Conservation (phyloP, 345 rosid species). For the Camelina neglecta region DNA sequence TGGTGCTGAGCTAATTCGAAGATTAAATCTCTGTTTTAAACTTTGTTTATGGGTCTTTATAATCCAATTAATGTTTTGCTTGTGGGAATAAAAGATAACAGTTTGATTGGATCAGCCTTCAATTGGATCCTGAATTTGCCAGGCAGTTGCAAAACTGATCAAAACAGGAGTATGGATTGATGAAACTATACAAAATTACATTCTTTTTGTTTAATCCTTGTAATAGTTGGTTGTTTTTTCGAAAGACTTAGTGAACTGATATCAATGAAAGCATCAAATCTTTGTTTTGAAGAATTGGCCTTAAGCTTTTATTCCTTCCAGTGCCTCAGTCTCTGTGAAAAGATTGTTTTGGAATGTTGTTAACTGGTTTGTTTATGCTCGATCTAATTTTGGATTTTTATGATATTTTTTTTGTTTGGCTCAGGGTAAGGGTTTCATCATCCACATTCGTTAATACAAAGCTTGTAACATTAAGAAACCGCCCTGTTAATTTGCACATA, state of each 20-base stretch:
- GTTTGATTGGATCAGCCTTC: background rate
- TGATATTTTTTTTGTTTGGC: background rate
- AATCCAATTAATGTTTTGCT: background rate
- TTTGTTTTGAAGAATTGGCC: background rate
- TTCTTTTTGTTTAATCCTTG: background rate
- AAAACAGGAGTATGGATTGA: background rate
- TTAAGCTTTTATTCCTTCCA: background rate
- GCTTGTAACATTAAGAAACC: constrained; percentile 29
- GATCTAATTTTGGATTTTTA: background rate
- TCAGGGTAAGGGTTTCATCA: constrained; percentile 30
- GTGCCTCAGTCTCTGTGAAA: background rate
- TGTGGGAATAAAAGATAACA: background rate
- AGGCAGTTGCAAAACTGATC: background rate
- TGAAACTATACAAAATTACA: background rate
- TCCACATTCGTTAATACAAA: constrained; percentile 25
- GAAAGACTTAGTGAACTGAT: too few relatives aligned
- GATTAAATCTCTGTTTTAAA: background rate
- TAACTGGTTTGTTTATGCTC: constrained; percentile 4
- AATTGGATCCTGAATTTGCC: background rate
- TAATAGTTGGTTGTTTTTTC: background rate
- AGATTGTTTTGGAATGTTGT: constrained; percentile 14
- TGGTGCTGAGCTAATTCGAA: constrained; percentile 15
- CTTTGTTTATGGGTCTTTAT: background rate
- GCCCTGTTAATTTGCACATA: background rate
- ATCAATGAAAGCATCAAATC: background rate